These are phyloP conservation scores for Pythium sp. DNA, from an alignment of 352 stramenopile species.

Conservation along the genomic window DNA sequence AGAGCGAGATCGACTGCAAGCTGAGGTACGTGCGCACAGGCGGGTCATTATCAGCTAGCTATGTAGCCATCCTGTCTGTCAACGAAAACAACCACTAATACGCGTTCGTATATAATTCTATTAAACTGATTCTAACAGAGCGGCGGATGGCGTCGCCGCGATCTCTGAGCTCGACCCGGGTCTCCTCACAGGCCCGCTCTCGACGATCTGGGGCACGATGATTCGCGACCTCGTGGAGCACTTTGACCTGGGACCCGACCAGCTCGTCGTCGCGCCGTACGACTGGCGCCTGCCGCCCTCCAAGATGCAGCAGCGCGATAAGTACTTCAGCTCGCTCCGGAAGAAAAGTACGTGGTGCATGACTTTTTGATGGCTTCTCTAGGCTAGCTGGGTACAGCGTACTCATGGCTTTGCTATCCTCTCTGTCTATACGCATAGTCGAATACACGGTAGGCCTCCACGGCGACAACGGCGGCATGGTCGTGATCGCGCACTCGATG, in stretches of 20 bases:
- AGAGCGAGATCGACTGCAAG: constrained; percentile 73
- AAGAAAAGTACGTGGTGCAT: constrained; percentile 51
- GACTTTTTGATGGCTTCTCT: background rate
- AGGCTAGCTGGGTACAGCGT: too few relatives aligned
- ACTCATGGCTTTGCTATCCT: too few relatives aligned
- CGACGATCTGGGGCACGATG: constrained; percentile 65
- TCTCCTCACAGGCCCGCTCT: constrained; percentile 69
- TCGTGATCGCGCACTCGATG: constrained; percentile 83
- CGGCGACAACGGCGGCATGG: constrained; percentile 38
- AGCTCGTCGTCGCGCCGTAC: constrained; percentile 74
- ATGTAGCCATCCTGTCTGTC: background rate
- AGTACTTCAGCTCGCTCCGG: constrained; percentile 73
- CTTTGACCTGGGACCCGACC: constrained; percentile 61
- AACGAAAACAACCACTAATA: background rate
- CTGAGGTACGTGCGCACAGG: constrained; percentile 35
- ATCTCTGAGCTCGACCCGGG: constrained; percentile 77
- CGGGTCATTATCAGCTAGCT: background rate
- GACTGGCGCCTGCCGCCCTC: constrained; percentile 79
- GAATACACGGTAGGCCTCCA: constrained; percentile 58
- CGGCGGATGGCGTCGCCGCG: constrained; percentile 48
- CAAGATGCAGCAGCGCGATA: constrained; percentile 67
- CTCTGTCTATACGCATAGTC: constrained; percentile 33
- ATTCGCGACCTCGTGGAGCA: constrained; percentile 67
- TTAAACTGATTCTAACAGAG: constrained; percentile 22
- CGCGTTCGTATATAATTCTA: background rate